A percentile compares a stretch with the other conserved stretches of the same genome.
phyloP scores from a whole-genome alignment of 768 basidiomycete genomes.

The Termitomyces titanicus region DNA sequence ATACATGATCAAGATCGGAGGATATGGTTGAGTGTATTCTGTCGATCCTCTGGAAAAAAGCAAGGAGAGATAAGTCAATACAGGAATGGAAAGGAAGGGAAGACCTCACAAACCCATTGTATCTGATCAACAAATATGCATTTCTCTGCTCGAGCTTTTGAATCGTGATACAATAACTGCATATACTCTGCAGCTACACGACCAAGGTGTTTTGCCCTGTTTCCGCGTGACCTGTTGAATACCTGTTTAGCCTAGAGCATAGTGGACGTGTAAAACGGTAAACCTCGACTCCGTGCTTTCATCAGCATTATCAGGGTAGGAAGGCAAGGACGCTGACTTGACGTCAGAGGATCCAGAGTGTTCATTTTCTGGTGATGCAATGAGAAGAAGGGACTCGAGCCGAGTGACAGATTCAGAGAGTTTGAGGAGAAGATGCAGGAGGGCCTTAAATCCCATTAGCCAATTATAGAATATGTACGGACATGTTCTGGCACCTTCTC shows the following conservation, averaged over 20 bases:
- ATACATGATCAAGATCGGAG: constrained; percentile 82
- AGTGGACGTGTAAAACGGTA: neutral
- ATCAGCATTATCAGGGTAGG: constrained; percentile 38
- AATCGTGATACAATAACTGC: constrained; percentile 85
- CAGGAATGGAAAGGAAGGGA: constrained; percentile 1
- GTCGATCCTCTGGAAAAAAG: constrained; percentile 58
- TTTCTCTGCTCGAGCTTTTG: constrained; percentile 73
- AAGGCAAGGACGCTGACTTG: constrained; percentile 29
- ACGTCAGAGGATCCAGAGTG: constrained; percentile 31
- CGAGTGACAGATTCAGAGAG: constrained; percentile 90
- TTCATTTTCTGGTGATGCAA: constrained; percentile 49
- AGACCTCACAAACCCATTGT: constrained; percentile 66
- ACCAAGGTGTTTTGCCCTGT: constrained; percentile 74
- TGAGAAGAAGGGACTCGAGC: constrained; percentile 81
- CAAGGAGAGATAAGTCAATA: constrained; percentile 5
- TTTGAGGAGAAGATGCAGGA: constrained; percentile 85
- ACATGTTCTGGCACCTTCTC: constrained; percentile 59
- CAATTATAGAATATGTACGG: neutral
- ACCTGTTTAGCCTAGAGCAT: neutral
- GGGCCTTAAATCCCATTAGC: constrained; percentile 44
- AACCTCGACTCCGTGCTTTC: constrained; percentile 30
- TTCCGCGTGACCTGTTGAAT: constrained; percentile 47
- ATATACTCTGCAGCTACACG: constrained; percentile 90
- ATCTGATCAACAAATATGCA: constrained; percentile 81
- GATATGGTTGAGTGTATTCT: constrained; percentile 82